phyloP scores from a whole-genome alignment of 2,329 filamentous ascomycete species.

The Aspergillus intermedius region DNA sequence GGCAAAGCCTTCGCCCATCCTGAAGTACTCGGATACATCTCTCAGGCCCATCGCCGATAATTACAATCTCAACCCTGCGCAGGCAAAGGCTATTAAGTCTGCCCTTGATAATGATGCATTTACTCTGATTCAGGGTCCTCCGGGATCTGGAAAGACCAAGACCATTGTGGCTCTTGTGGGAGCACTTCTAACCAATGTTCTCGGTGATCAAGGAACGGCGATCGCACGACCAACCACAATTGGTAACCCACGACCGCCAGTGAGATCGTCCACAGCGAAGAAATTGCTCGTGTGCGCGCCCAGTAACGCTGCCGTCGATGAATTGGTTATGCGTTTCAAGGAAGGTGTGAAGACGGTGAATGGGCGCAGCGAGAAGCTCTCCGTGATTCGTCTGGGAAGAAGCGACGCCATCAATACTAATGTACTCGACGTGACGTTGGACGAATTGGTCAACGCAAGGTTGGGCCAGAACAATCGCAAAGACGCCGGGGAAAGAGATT shows the following conservation, averaged over 20 bases:
- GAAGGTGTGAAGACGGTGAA: conserved; percentile 71
- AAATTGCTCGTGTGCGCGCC: conserved; percentile 96
- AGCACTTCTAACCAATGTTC: conserved; percentile 62
- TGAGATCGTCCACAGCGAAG: conserved; percentile 49
- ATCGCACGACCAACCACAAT: conserved; percentile 39
- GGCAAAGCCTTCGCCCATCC: conserved; percentile 81
- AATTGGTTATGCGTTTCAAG: conserved; percentile 88
- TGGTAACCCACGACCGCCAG: conserved; percentile 27
- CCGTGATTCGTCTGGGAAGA: conserved; percentile 81
- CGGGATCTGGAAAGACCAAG: conserved; percentile 96
- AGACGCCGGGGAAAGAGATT: conserved; percentile 44
- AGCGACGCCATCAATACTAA: conserved; percentile 86
- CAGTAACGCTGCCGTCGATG: conserved; percentile 95
- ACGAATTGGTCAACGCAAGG: conserved; percentile 76
- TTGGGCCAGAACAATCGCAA: conserved; percentile 47
- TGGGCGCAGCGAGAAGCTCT: conserved; percentile 68
- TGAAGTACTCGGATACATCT: conserved; percentile 70
- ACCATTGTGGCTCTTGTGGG: conserved; percentile 96
- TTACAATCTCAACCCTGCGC: conserved; percentile 79
- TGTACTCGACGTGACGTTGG: conserved; percentile 85
- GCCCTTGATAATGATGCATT: conserved; percentile 95
- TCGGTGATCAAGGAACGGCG: conserved; percentile 45
- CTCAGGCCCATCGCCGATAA: conserved; percentile 63
- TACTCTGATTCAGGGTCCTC: conserved; percentile 90
- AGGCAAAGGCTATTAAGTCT: conserved; percentile 85